Conservation (phyloP, 768 basidiomycete species). For the Suillus clintonianus region DNA sequence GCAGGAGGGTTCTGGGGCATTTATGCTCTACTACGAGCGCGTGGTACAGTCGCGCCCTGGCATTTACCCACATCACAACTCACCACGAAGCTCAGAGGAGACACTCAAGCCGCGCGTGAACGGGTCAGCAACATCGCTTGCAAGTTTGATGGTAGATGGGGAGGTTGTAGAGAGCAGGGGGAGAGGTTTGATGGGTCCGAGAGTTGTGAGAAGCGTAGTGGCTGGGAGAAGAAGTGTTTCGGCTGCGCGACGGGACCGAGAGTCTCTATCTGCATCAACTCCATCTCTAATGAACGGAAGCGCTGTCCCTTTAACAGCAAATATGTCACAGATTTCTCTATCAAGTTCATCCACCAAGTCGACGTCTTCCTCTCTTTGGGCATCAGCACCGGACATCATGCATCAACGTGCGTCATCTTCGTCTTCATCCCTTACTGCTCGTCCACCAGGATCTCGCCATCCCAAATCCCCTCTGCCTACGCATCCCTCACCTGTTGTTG, state of each 20-base stretch:
- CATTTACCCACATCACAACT: slow-evolving; percentile 32
- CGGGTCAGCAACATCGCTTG: slow-evolving; percentile 50
- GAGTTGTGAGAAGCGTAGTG: slow-evolving; percentile 60
- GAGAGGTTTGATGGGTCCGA: slow-evolving; percentile 39
- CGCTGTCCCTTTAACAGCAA: slow-evolving; percentile 23
- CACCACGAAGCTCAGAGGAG: slow-evolving; percentile 61
- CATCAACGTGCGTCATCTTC: slow-evolving; percentile 14
- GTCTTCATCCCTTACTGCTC: slow-evolving; percentile 10
- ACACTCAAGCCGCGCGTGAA: slow-evolving; percentile 59
- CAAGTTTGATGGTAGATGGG: slow-evolving; percentile 35
- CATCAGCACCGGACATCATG: slow-evolving; percentile 26
- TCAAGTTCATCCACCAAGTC: slow-evolving; percentile 8
- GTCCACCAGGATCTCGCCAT: slow-evolving; percentile 10
- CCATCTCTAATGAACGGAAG: slow-evolving; percentile 23
- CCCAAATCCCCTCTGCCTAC: slow-evolving; percentile 13
- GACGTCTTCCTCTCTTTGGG: slow-evolving; percentile 19
- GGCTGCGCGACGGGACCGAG: slow-evolving; percentile 32
- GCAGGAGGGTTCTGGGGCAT: slow-evolving; percentile 70
- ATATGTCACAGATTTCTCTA: slow-evolving; percentile 12
- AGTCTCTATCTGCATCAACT: slow-evolving; percentile 12
- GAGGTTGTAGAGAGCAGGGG: slow-evolving; percentile 17
- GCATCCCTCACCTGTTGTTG: slow-evolving; percentile 17
- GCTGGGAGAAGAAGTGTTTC: slow-evolving; percentile 46
- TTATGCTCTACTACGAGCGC: slow-evolving; percentile 96
- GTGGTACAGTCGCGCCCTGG: slow-evolving; percentile 42